phyloP scores from a whole-genome alignment of 2,329 filamentous ascomycete species.

The Aspergillus pseudotamarii region DNA sequence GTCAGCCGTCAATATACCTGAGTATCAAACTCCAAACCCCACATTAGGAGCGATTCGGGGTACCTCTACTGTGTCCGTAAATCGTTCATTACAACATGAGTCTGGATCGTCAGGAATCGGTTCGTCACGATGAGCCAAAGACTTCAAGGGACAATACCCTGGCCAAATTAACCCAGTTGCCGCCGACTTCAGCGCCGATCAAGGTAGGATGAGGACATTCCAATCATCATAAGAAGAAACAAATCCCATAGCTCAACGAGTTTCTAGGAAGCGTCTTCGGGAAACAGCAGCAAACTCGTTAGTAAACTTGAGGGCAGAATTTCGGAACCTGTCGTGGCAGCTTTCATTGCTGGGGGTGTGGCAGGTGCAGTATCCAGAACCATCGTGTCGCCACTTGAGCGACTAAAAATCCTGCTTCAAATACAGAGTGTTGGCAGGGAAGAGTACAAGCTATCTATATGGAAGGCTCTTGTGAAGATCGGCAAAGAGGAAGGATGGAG shows the following conservation, averaged over 20 bases:
- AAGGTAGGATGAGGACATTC: slow-evolving; percentile 24
- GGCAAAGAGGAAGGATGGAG: slow-evolving; percentile 96
- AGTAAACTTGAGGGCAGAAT: slow-evolving; percentile 47
- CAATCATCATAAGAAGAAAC: neutral
- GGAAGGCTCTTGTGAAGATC: slow-evolving; percentile 89
- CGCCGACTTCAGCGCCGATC: slow-evolving; percentile 20
- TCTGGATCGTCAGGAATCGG: slow-evolving; percentile 35
- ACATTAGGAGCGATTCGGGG: neutral
- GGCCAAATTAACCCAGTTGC: slow-evolving; percentile 25
- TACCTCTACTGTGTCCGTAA: neutral
- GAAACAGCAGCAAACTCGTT: slow-evolving; percentile 24
- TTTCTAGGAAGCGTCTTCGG: slow-evolving; percentile 23
- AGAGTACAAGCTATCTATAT: slow-evolving; percentile 91
- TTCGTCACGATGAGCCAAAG: slow-evolving; percentile 24
- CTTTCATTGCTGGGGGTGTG: slow-evolving; percentile 91
- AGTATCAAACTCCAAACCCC: neutral
- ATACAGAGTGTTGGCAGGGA: slow-evolving; percentile 87
- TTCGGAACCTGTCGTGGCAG: slow-evolving; percentile 82
- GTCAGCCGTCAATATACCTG: neutral
- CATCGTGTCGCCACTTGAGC: slow-evolving; percentile 92
- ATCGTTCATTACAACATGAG: slow-evolving; percentile 31
- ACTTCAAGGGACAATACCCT: slow-evolving; percentile 21
- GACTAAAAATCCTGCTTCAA: slow-evolving; percentile 97
- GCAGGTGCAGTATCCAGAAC: slow-evolving; percentile 97
- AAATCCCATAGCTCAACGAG: neutral